Evolutionary conservation across 441 rosid species (phyloP).

Genomic region (Eutrema salsugineum): DNA sequence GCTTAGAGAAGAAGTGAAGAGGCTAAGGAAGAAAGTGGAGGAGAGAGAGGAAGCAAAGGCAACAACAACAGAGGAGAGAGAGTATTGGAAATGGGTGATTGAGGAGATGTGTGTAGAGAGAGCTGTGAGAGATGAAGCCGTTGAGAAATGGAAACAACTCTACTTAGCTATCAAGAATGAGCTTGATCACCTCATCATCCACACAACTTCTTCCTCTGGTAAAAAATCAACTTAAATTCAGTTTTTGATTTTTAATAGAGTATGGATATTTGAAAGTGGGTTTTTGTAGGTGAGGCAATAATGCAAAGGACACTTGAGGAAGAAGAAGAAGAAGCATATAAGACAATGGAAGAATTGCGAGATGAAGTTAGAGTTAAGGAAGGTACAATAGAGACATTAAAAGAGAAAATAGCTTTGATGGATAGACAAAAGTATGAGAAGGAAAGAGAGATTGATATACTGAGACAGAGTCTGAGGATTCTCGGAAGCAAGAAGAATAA

Average conservation of each 20-base stretch:
- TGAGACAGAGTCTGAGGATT: conserved; percentile 73
- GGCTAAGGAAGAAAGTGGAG: conserved; percentile 38
- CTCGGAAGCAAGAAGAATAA: conserved; percentile 41
- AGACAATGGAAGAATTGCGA: conserved; percentile 47
- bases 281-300: conserved; percentile 41
- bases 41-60: conserved; percentile 28
- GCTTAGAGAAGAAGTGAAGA: conserved; percentile 39
- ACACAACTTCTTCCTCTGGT: conserved; percentile 47
- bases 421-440: conserved; percentile 50
- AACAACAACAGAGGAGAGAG: conserved; percentile 25
- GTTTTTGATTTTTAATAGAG: neutral
- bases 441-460: conserved; percentile 59
- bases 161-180: conserved; percentile 80
- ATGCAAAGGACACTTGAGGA: conserved; percentile 44
- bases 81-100: conserved; percentile 36
- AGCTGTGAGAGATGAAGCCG: conserved; percentile 64
- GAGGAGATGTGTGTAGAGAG: conserved; percentile 74
- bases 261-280: conserved; percentile 8
- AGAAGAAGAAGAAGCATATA: conserved; percentile 27
- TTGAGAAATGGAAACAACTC: conserved; percentile 84
- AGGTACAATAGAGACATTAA: conserved; percentile 41
- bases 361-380: conserved; percentile 56
- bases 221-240: neutral
- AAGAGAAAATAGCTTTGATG: conserved; percentile 35
- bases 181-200: conserved; percentile 78